These are phyloP conservation scores for Plantago major DNA, from an alignment of 257 asterid genomes.

Conservation along the genomic window DNA sequence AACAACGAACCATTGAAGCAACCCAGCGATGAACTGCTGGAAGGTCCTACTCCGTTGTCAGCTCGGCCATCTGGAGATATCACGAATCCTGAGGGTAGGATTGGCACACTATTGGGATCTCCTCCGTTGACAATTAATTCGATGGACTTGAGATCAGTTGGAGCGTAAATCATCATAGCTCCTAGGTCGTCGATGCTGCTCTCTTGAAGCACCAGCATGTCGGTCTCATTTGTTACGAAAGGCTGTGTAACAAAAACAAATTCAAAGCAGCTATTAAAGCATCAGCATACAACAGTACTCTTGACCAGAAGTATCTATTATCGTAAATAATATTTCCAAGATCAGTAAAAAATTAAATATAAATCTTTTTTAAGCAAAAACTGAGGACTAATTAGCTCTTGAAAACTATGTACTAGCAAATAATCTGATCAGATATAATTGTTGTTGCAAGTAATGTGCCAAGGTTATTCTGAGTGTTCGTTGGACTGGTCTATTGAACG, in stretches of 20 bases:
- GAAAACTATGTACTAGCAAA: background rate
- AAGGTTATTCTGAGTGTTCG: background rate
- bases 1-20: constrained; percentile 41
- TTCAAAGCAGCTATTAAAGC: background rate
- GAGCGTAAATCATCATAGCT: constrained; percentile 48
- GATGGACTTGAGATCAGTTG: constrained; percentile 31
- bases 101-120: constrained; percentile 27
- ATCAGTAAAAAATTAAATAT: too few relatives aligned
- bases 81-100: constrained; percentile 62
- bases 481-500: background rate
- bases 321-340: too few relatives aligned
- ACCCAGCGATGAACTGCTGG: constrained; percentile 20
- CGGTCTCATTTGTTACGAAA: constrained; percentile 31
- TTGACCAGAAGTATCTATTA: background rate
- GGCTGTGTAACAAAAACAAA: constrained; percentile 35
- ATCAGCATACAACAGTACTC: background rate
- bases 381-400: too few relatives aligned
- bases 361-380: too few relatives aligned
- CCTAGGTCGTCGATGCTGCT: constrained; percentile 43
- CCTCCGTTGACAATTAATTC: constrained; percentile 34
- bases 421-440: background rate
- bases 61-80: constrained; percentile 50
- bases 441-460: background rate
- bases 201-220: constrained; percentile 60
- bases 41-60: constrained; percentile 19